These are phyloP conservation scores for Pistacia integerrima DNA, from an alignment of 345 rosid genomes.

Conservation along the genomic window DNA sequence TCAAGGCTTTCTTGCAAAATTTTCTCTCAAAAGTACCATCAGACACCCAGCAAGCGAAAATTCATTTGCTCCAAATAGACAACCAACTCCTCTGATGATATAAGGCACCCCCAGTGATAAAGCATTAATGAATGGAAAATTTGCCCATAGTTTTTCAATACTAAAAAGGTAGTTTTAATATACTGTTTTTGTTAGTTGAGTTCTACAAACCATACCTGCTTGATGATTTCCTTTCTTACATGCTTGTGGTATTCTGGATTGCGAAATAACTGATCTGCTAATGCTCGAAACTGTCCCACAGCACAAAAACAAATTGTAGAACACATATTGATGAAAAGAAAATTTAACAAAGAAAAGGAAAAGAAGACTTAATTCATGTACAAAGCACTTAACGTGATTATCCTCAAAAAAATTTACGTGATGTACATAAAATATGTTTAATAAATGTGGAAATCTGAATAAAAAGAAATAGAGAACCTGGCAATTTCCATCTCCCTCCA, in stretches of 20 bases:
- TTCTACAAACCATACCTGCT: constrained; percentile 59
- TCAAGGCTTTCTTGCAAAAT: neutral
- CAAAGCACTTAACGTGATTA: neutral
- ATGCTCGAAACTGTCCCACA: constrained; percentile 77
- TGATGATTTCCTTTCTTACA: constrained; percentile 76
- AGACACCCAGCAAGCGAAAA: no score
- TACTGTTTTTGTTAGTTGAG: neutral
- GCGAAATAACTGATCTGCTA: constrained; percentile 89
- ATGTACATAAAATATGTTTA: neutral
- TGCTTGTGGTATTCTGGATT: constrained; percentile 80
- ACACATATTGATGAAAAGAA: neutral
- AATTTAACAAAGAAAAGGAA: neutral
- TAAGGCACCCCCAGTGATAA: neutral
- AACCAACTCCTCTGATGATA: no score
- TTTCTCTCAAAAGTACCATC: no score
- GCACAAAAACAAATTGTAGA: constrained; percentile 2
- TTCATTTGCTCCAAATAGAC: no score
- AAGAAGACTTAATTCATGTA: neutral
- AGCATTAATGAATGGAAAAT: neutral
- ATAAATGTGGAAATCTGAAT: neutral
- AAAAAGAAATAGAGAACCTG: constrained; percentile 54
- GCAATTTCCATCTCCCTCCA: constrained; percentile 97
- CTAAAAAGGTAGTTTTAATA: neutral
- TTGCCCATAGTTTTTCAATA: neutral
- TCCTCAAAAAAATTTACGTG: neutral